Percentiles rank a stretch among this genome's conserved stretches.
These are phyloP conservation scores for Wickerhamomyces chaumierensis DNA, from an alignment of 805 yeast species.

Conservation along the genomic window DNA sequence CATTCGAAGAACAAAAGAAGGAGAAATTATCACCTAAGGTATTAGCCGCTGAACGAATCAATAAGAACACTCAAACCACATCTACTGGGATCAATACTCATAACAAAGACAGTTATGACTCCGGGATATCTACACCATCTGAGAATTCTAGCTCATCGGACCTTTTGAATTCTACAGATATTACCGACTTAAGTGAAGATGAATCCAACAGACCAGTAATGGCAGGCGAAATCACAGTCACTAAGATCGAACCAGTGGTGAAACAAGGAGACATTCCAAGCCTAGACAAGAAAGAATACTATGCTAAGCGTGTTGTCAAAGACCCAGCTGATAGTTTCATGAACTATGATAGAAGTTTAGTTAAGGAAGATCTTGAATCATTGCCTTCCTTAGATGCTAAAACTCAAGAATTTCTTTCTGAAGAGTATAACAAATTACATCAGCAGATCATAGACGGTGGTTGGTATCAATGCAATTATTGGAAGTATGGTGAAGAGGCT, in stretches of 20 bases:
- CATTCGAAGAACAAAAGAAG: conserved; percentile 17
- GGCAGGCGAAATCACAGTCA: conserved; percentile 30
- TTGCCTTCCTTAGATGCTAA: conserved; percentile 57
- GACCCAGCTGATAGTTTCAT: conserved; percentile 45
- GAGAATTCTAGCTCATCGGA: no score
- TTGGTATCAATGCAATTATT: conserved; percentile 61
- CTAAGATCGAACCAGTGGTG: conserved; percentile 35
- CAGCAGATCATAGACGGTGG: conserved; percentile 42
- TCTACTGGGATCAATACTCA: no score
- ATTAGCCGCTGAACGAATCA: no score
- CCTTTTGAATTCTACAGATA: not conserved
- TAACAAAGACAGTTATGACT: not conserved
- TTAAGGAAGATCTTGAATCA: conserved; percentile 40
- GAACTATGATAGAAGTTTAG: conserved; percentile 45
- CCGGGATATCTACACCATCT: no score
- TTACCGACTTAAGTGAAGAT: not conserved
- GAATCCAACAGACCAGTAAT: conserved; percentile 3
- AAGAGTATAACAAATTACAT: conserved; percentile 53
- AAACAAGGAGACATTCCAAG: conserved; percentile 37
- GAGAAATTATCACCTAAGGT: not conserved
- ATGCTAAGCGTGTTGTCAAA: conserved; percentile 25
- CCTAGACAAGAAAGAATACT: conserved; percentile 21
- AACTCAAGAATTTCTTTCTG: conserved; percentile 49
- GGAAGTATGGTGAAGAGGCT: conserved; percentile 61
- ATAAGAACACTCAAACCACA: no score